Evolutionary conservation across 2,329 filamentous ascomycete genomes (phyloP).

Genomic region (Aureobasidium leucospermi): DNA sequence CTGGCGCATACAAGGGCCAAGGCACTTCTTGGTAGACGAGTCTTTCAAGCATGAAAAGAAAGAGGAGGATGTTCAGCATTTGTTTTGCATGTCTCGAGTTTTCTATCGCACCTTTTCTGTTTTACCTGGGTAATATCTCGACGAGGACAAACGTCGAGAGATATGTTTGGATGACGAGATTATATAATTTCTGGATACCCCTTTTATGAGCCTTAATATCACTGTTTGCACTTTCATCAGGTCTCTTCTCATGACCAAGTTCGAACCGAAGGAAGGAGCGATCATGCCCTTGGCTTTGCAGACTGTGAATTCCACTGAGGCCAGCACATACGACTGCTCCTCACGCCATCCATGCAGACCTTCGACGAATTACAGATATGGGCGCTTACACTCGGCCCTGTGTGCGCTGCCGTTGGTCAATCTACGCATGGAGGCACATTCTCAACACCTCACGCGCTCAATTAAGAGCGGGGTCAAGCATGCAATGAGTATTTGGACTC

Average conservation of each 20-base stretch:
- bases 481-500: too few relatives aligned
- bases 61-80: background rate
- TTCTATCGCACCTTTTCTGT: background rate
- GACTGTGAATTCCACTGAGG: too few relatives aligned
- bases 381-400: too few relatives aligned
- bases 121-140: background rate
- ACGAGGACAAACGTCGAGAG: background rate
- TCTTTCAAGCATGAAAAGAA: background rate
- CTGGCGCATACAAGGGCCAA: slow-evolving; percentile 16
- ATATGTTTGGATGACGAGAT: background rate
- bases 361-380: too few relatives aligned
- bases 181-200: slow-evolving; percentile 10
- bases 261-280: background rate
- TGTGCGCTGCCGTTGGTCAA: too few relatives aligned
- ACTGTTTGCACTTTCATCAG: background rate
- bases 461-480: too few relatives aligned
- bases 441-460: too few relatives aligned
- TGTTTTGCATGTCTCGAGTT: background rate
- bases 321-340: background rate
- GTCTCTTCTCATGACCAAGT: background rate
- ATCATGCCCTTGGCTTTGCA: background rate
- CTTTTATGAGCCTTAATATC: slow-evolving; percentile 4
- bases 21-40: slow-evolving; percentile 16
- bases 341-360: too few relatives aligned
- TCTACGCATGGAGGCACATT: too few relatives aligned